phyloP scores from a whole-genome alignment of 2,329 filamentous ascomycete genomes.

The Cucurbitaria berberidis region DNA sequence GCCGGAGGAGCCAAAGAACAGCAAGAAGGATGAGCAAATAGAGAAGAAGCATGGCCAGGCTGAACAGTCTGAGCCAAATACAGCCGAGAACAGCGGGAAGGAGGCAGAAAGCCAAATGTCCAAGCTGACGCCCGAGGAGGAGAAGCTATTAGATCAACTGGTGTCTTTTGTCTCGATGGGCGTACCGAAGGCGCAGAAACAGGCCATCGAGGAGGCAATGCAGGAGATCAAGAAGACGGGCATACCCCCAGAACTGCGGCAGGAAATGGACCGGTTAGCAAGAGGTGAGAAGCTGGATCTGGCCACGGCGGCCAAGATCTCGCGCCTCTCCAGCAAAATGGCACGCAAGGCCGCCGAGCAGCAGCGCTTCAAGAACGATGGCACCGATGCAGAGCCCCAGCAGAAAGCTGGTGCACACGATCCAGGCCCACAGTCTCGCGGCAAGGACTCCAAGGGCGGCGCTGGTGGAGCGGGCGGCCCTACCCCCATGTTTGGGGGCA shows the following conservation, averaged over 20 bases:
- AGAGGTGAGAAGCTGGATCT: constrained; percentile 58
- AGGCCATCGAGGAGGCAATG: constrained; percentile 66
- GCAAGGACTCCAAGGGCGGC: constrained; percentile 34
- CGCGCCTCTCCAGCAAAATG: constrained; percentile 63
- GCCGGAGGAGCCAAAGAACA: constrained; percentile 42
- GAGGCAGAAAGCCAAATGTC: constrained; percentile 52
- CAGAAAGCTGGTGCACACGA: constrained; percentile 55
- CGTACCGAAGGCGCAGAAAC: constrained; percentile 67
- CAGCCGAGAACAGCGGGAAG: constrained; percentile 43
- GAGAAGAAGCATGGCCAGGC: constrained; percentile 41
- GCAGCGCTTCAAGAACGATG: constrained; percentile 28
- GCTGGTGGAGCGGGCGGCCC: constrained; percentile 23
- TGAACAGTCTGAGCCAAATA: constrained; percentile 39
- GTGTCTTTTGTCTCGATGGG: constrained; percentile 63
- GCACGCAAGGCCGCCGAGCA: constrained; percentile 58
- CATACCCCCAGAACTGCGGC: constrained; percentile 70
- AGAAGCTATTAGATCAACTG: constrained; percentile 63
- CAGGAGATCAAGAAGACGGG: constrained; percentile 70
- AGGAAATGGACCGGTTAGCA: constrained; percentile 64
- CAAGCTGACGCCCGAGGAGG: constrained; percentile 62
- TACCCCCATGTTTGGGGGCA: constrained; percentile 28
- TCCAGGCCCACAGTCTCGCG: constrained; percentile 51
- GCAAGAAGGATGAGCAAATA: constrained; percentile 33
- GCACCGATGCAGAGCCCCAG: constrained; percentile 39
- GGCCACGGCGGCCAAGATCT: constrained; percentile 66